Base-by-base conservation (phyloP, 1,139 yeast genomes). In the Debaryomyces psychrophilus region DNA sequence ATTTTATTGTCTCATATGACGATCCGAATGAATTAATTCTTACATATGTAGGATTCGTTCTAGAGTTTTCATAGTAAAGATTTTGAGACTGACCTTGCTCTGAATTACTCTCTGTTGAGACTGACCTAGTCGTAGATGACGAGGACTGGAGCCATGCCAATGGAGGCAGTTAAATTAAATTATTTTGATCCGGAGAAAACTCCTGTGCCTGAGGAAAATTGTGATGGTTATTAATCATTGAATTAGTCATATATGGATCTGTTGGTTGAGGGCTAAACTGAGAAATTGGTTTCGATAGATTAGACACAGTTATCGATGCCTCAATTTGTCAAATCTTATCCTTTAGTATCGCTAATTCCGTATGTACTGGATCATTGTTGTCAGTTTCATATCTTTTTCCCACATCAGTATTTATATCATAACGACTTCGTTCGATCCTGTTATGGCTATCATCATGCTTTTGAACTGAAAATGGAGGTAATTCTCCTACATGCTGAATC, bases 261-360 rank as follows among this genome's bases (percentile, higher is more conserved):
- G 27, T 8, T 7, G 27, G 14, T 7, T n/a, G 34, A 28, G 41
- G 28, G 5, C 20, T 38, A 8, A 20, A 20, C 8, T 23, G 22
- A n/a, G 33, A 5, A 4, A 11, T 28, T 11, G 25, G 31, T 18
- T 28, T 11, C 17, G 17, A 49, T 3, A 63, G 45, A 35, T 64
- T 69, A 8, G 64, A 57, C 5, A 60, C 69, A 1, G 69, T 64
- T 34, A 69, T 61, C 0, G 77, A 68, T 2, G 73, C 73, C 50
- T 76, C 81, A 7, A 76, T 64, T 50, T 69, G 69, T 44, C 64
- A 68, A 36, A 77, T 73, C 48, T 73, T 73, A 8, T 65, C 64
- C 44, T 71, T 70, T 35, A 77, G 57, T 9, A 59, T 48, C 15
- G 72, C 75, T 34, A 64, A 47, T 34, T 59, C 64, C 1, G 54